phyloP scores from a whole-genome alignment of 2,329 filamentous ascomycete species.

The Neonectria faginata region DNA sequence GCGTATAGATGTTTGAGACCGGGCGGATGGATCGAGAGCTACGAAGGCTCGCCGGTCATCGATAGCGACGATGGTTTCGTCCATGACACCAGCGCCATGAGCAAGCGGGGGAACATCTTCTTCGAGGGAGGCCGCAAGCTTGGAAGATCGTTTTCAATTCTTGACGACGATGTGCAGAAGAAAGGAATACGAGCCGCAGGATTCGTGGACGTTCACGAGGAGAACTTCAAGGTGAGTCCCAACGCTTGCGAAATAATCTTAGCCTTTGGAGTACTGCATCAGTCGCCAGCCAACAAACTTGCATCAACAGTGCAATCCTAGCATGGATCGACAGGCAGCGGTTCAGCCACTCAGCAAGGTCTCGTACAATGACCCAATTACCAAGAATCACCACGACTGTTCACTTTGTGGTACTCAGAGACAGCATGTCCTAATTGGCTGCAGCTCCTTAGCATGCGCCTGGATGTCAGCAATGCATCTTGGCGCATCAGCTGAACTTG shows the following conservation, averaged over 20 bases:
- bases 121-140: slow-evolving; percentile 32
- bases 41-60: slow-evolving; percentile 39
- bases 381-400: too few species aligned
- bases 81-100: slow-evolving; percentile 36
- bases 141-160: slow-evolving; percentile 1
- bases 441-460: too few species aligned
- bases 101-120: slow-evolving; percentile 41
- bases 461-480: too few species aligned
- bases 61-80: slow-evolving; percentile 46
- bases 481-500: too few species aligned
- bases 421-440: too few species aligned
- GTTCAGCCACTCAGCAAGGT: too few species aligned
- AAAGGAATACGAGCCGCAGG: slow-evolving; percentile 5
- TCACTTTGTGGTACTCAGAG: too few species aligned
- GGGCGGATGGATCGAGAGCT: slow-evolving; percentile 57
- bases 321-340: too few species aligned
- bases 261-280: background rate
- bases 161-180: slow-evolving; percentile 5
- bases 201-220: slow-evolving; percentile 4
- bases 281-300: too few species aligned
- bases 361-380: too few species aligned
- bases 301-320: too few species aligned
- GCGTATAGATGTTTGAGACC: slow-evolving; percentile 65
- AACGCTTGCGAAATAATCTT: background rate
- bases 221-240: slow-evolving; percentile 4